These are phyloP conservation scores for Eucalyptus albens DNA, from an alignment of 345 rosid genomes.

Conservation along the genomic window DNA sequence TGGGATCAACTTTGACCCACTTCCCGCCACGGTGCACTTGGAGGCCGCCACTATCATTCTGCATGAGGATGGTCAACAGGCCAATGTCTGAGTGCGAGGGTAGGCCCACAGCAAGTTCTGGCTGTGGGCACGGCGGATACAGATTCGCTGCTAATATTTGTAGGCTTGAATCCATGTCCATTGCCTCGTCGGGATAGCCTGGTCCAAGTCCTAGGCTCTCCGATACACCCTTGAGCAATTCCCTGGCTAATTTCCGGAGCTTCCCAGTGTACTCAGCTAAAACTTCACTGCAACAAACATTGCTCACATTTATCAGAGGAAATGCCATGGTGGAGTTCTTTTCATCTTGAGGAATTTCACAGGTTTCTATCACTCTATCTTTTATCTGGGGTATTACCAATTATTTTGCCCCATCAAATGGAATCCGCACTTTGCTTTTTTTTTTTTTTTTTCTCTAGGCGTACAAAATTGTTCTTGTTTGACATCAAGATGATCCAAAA, in stretches of 20 bases:
- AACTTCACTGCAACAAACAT: conserved; percentile 3
- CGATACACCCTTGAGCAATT: conserved; percentile 4
- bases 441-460: background rate
- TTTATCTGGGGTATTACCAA: background rate
- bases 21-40: conserved; percentile 21
- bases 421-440: background rate
- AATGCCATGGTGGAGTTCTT: background rate
- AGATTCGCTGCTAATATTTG: conserved; percentile 14
- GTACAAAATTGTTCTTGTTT: background rate
- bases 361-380: background rate
- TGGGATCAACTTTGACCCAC: conserved; percentile 15
- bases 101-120: conserved; percentile 32
- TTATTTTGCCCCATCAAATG: background rate
- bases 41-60: conserved; percentile 26
- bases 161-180: conserved; percentile 8
- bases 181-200: conserved; percentile 1
- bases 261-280: conserved; percentile 5
- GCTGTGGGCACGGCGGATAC: conserved; percentile 40
- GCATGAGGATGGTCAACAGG: conserved; percentile 22
- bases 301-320: background rate
- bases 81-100: conserved; percentile 35
- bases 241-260: conserved; percentile 8
- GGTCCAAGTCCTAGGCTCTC: no score
- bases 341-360: background rate
- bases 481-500: background rate